Evolutionary conservation across 2,329 filamentous ascomycete genomes (phyloP).

Genomic region (Fusarium dlaminii): DNA sequence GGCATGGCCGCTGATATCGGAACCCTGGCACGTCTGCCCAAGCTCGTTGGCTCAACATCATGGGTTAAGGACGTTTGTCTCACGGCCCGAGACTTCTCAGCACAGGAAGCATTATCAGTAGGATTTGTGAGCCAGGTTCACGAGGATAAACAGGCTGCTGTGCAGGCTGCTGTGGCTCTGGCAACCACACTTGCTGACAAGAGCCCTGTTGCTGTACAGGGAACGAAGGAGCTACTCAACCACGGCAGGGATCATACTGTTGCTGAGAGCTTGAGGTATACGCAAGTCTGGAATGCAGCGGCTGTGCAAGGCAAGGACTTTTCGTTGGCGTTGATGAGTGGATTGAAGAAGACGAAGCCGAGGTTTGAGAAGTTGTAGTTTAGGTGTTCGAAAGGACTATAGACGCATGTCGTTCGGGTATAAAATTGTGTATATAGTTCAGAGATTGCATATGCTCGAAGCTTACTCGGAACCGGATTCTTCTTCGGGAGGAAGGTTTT

Average conservation of each 20-base stretch:
- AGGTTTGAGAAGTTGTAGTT: slow-evolving; percentile 83
- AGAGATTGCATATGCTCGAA: neutral
- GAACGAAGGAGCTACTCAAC: slow-evolving; percentile 88
- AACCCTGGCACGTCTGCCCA: slow-evolving; percentile 77
- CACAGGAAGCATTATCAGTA: slow-evolving; percentile 73
- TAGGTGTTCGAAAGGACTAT: neutral
- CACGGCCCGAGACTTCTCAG: slow-evolving; percentile 74
- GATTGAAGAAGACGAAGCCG: slow-evolving; percentile 80
- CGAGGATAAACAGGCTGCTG: slow-evolving; percentile 68
- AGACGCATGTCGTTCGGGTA: neutral
- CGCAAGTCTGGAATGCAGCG: slow-evolving; percentile 85
- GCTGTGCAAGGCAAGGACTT: slow-evolving; percentile 86
- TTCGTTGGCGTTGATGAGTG: slow-evolving; percentile 76
- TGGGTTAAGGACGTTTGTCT: slow-evolving; percentile 85
- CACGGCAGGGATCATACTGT: slow-evolving; percentile 82
- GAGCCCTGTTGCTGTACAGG: slow-evolving; percentile 87
- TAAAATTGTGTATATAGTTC: neutral
- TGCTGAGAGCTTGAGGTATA: slow-evolving; percentile 83
- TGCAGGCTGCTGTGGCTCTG: slow-evolving; percentile 70
- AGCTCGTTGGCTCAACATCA: slow-evolving; percentile 73
- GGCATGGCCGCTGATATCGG: slow-evolving; percentile 83
- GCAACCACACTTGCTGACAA: slow-evolving; percentile 77
- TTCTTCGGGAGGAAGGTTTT: slow-evolving; percentile 61
- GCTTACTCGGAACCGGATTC: slow-evolving; percentile 61
- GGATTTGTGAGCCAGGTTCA: slow-evolving; percentile 76